Evolutionary conservation across 73 alveolate species (phyloP).

Genomic region (Paramecium tetraurelia): DNA sequence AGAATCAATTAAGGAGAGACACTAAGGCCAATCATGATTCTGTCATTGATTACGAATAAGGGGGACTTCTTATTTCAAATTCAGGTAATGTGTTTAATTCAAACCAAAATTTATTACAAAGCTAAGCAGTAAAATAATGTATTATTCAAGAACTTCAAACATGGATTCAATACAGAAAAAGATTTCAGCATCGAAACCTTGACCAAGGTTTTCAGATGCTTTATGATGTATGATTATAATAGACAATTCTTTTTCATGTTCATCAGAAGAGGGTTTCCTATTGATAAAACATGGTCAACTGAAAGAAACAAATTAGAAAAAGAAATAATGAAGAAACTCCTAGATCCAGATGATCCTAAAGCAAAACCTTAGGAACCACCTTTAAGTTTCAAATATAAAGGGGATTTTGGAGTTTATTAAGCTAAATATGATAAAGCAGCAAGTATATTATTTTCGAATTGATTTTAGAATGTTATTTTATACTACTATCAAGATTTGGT

Average conservation of each 20-base stretch:
- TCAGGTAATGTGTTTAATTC: background rate
- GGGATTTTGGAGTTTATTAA: background rate
- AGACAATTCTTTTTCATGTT: conserved; percentile 28
- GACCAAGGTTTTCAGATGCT: background rate
- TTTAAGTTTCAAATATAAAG: background rate
- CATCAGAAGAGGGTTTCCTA: conserved; percentile 24
- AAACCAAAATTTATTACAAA: background rate
- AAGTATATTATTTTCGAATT: background rate
- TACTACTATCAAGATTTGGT: background rate
- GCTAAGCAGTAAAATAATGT: background rate
- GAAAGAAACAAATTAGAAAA: conserved; percentile 10
- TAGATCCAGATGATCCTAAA: background rate
- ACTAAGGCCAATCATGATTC: background rate
- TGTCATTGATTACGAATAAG: background rate
- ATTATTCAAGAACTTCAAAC: background rate
- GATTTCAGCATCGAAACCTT: background rate
- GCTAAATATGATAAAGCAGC: conserved; percentile 7
- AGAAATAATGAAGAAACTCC: background rate
- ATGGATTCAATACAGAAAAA: background rate
- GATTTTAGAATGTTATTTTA: background rate
- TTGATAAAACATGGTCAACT: background rate
- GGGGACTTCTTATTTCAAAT: background rate
- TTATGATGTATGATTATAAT: conserved; percentile 9
- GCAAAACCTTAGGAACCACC: conserved; percentile 14
- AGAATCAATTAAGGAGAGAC: background rate